phyloP scores from a whole-genome alignment of 805 yeast genomes.

The Debaryomyces castellii region DNA sequence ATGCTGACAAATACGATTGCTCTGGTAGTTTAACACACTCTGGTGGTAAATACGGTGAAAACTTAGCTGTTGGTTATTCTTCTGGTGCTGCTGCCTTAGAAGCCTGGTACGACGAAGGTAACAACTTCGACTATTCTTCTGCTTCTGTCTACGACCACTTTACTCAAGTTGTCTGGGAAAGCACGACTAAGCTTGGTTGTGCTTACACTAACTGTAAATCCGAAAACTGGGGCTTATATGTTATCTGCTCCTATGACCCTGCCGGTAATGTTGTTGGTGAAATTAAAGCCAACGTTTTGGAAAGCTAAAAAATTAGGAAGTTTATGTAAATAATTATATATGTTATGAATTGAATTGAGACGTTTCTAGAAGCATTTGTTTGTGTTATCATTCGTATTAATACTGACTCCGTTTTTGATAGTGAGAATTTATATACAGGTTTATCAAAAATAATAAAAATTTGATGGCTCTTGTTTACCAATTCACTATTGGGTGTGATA shows the following conservation, averaged over 20 bases:
- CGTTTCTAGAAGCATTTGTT: neutral
- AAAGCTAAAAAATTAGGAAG: neutral
- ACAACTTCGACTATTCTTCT: constrained; percentile 24
- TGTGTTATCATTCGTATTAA: neutral
- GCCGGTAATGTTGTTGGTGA: constrained; percentile 68
- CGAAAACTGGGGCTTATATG: constrained; percentile 51
- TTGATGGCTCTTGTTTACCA: neutral
- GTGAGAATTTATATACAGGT: neutral
- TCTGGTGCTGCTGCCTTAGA: constrained; percentile 29
- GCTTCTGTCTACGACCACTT: constrained; percentile 56
- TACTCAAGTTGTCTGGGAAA: constrained; percentile 77
- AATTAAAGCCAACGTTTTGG: constrained; percentile 16
- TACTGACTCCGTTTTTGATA: too few species aligned
- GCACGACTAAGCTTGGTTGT: constrained; percentile 65
- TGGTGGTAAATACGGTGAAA: constrained; percentile 42
- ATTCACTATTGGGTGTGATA: neutral
- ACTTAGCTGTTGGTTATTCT: constrained; percentile 38
- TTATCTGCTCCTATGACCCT: constrained; percentile 72
- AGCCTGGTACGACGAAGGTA: constrained; percentile 44
- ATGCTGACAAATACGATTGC: constrained; percentile 49
- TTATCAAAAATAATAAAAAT: neutral
- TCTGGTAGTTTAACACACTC: constrained; percentile 37
- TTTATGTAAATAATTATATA: neutral
- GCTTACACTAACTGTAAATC: constrained; percentile 59
- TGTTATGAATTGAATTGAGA: constrained; percentile 1